A percentile compares a stretch with the other conserved stretches of the same genome.
Evolutionary conservation across 345 rosid species (phyloP).

Genomic region (Rhodamnia argentea): DNA sequence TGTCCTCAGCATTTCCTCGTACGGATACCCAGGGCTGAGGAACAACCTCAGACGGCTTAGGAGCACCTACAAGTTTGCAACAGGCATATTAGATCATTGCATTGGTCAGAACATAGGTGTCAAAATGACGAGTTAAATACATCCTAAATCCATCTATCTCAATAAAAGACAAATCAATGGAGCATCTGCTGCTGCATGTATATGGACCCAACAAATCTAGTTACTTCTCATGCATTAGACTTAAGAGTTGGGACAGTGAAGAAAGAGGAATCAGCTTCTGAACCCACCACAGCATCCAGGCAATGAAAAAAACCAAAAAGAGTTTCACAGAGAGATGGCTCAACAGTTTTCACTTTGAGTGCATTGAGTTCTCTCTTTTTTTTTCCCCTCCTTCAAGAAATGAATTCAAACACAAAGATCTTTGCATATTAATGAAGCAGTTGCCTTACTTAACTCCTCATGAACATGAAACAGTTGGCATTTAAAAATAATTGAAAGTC

Average conservation of each 20-base stretch:
- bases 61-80: constrained; percentile 37
- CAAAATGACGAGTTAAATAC: neutral
- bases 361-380: neutral
- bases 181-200: neutral
- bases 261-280: neutral
- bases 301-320: neutral
- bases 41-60: constrained; percentile 78
- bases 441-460: neutral
- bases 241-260: neutral
- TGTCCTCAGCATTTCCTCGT: constrained; percentile 75
- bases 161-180: neutral
- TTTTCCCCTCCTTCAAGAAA: neutral
- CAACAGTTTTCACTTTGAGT: neutral
- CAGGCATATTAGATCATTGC: neutral
- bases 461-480: neutral
- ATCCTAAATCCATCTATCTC: neutral
- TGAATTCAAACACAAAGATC: neutral
- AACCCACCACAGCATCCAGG: neutral
- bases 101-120: neutral
- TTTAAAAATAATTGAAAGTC: neutral
- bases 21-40: constrained; percentile 89
- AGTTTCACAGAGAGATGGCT: neutral
- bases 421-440: neutral
- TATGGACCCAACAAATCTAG: neutral
- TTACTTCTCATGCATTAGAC: neutral